Evolutionary conservation across 2,329 filamentous ascomycete species (phyloP), one percentile per base, ranked within the genome.

Genomic region (Erysiphe pulchra): DNA sequence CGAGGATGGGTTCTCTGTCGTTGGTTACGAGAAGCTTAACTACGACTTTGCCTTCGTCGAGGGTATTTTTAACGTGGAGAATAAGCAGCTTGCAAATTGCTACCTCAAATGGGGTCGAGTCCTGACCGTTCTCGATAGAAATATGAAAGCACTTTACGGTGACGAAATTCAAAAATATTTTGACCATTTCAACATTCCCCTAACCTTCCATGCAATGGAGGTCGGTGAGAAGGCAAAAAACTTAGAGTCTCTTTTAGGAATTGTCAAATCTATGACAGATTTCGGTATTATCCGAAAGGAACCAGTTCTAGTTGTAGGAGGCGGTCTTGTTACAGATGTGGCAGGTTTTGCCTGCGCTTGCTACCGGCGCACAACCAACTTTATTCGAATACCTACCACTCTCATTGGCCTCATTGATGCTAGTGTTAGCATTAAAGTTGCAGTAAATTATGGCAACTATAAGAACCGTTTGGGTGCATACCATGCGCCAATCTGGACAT

Each of bases 211-310:
- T 61, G 74, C 77, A 65, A 80, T 75, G 48, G 77, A 75, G 63
- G 80, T 82, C 57, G 77, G 77, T 12, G 77, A 82, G 58, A 80
- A 80, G 61, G 76, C 76, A 38, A 82, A 82, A 67, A 76, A 71
- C 1, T 76, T 82, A 54, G 72, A 79, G 28, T 80, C 76, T 0
- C 66, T 80, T 48, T 59, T 80, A 45, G 71, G 66, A 52, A 80
- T 82, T 53, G 75, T 78, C 45, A 75, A 81, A 56, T 77, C 75
- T 2, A 81, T 82, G 76, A 81, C 66, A 47, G 73, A 79, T 20
- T 81, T 82, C 56, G 77, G 77, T 28, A 73, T 79, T 46, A 76
- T 71, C 52, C 66, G 75, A 52, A 79, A 72, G 70, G 71, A 78
- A 57, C 74, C 74, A 16, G 72, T 77, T 11, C 64, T 77, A 24